These are phyloP conservation scores for Heritiera littoralis DNA, from an alignment of 345 rosid genomes.

Conservation along the genomic window DNA sequence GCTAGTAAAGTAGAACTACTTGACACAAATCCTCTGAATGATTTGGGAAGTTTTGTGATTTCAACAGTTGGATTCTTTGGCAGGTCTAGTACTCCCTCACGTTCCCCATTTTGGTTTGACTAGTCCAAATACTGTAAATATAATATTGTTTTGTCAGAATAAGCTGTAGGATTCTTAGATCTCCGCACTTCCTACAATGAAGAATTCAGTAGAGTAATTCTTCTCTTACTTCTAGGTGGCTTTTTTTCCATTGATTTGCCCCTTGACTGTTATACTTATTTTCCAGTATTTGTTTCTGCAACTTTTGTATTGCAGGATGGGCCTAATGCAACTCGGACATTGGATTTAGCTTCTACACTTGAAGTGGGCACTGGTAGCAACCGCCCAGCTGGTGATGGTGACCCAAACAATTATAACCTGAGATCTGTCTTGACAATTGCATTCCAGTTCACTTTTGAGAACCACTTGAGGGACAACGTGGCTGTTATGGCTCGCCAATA, in stretches of 20 bases:
- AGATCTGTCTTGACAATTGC: constrained; percentile 94
- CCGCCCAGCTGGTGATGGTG: constrained; percentile 58
- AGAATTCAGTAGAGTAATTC: not conserved
- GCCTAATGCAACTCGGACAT: constrained; percentile 62
- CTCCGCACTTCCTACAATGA: not conserved
- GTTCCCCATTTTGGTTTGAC: not conserved
- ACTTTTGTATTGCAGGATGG: constrained; percentile 49
- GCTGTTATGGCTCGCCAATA: constrained; percentile 98
- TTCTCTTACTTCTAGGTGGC: not conserved
- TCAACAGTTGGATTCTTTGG: not conserved
- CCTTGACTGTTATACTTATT: not conserved
- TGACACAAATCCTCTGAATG: not conserved
- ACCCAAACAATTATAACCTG: constrained; percentile 52
- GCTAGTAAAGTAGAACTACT: not conserved
- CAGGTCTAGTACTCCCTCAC: not conserved
- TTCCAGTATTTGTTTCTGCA: constrained; percentile 14
- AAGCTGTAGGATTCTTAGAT: not conserved
- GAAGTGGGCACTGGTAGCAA: constrained; percentile 65
- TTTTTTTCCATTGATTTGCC: not conserved
- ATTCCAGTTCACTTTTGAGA: constrained; percentile 86
- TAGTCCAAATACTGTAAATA: not conserved
- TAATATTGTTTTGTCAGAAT: not conserved
- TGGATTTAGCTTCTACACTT: constrained; percentile 89
- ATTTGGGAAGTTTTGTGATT: not conserved
- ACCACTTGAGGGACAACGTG: constrained; percentile 75